Base-by-base conservation (phyloP, 768 basidiomycete species). In the Podaxis sp. region DNA sequence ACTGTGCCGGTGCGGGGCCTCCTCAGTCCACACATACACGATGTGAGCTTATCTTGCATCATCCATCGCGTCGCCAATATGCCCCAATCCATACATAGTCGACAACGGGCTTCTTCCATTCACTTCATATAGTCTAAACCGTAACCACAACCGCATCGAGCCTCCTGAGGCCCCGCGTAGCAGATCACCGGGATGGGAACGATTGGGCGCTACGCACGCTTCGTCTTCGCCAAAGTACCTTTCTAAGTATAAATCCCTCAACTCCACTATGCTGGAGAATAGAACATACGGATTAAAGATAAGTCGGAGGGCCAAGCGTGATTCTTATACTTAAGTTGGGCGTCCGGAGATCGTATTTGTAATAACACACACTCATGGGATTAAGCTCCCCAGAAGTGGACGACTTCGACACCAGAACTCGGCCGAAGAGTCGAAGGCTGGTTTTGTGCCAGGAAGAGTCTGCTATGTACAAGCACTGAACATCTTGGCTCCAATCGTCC, bases 211-310 rank as follows among this genome's bases (percentile, higher is more conserved):
- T 12, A 9, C 22, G 33, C 15, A 19, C 15, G 27, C 52, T 54
- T 54, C 52, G 13, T 36, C 52, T 19, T 33, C 17, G 17, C 17
- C 43, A 46, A 46, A 46, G 5, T 46, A 19, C 43, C 52, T 54
- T 54, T 54, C 52, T 37, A 37, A 36, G 52, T 36, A 13, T 33
- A 54, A 54, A 33, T 54, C 52, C 9, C 52, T 29, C 52, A 54
- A 13, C 17, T 13, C 29, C 17, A 54, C 52, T 33, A 13, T 4
- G 33, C 17, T 37, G 27, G 9, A 54, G 17, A 50, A 12, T 24
- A 50, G 49, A 50, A 50, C 5, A 50, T 22, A 50, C 24, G 52
- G 52, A 36, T 37, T 54, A 54, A 54, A 54, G 52, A 54, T 54
- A 33, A 54, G 29, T 37, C 52, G 29, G 36, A 22, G n/a, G 15